Evolutionary conservation across 352 stramenopile species (phyloP), one percentile per base, ranked within the genome.

Genomic region (Pythium folliculosum): DNA sequence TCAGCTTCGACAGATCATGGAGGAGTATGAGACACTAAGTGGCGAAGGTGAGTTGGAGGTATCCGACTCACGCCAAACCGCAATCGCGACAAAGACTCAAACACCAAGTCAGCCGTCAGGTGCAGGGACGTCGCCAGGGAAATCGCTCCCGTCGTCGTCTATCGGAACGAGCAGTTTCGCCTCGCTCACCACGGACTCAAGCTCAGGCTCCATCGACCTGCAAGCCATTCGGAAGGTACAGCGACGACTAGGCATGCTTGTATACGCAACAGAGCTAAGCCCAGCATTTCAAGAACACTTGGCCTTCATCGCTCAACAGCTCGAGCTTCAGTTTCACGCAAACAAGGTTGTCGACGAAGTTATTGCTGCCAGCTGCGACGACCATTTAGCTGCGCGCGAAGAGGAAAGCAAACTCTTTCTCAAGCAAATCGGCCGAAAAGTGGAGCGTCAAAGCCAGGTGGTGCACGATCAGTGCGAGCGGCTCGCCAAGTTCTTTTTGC

Each of bases 211-310:
- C 4, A 69, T 92, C 45, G 85, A 96, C 67, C 70, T 96, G 16
- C 75, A 86, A 51, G 81, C 84, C n/a, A 89, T 97, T 37, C 83
- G 88, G n/a, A 86, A 83, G 40, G 75, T 94, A 13, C 86, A 94
- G 61, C 81, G 87, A 2, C 84, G 90, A 21, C 69, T 96, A 25
- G 88, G 81, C 16, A 86, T 75, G n/a, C 66, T 95, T 12, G 60
- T 94, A 35, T 90, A 82, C 54, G 80, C 78, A 6, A 91, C 84
- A 13, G 88, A 97, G 59, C 65, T 97, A 21, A 73, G 61, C 17
- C 23, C 38, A 13, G 38, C 65, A 1, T 84, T 90, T 60, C 77
- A 93, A 32, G 27, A 80, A 16, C 77, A 88, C 7, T 47, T 97
- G 2, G 50, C 65, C 4, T 81, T 78, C 17, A 79, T 86, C 48